Evolutionary conservation across 257 asterid genomes (phyloP), one percentile per base, ranked within the genome.

Genomic region (Eucommia ulmoides): DNA sequence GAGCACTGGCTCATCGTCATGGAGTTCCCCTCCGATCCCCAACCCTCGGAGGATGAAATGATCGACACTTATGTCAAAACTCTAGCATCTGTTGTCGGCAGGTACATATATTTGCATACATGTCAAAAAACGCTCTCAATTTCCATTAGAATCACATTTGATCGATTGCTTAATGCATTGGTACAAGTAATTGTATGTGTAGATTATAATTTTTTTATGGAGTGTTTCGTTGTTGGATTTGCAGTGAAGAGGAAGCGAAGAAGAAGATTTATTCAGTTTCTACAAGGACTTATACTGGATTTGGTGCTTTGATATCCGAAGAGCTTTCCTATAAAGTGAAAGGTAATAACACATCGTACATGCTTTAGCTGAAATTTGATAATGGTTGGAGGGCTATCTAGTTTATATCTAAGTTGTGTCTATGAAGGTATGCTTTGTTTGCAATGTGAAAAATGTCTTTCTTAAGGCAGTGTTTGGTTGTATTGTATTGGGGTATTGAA

Each of bases 161-260:
- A n/a, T n/a, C n/a, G n/a, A n/a, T n/a, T n/a, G n/a, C n/a, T n/a
- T n/a, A n/a, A n/a, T n/a, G n/a, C n/a, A n/a, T n/a, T n/a, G n/a
- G n/a, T n/a, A n/a, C n/a, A n/a, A n/a, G n/a, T n/a, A n/a, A n/a
- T n/a, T n/a, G n/a, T n/a, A n/a, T n/a, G n/a, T n/a, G n/a, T n/a
- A n/a, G n/a, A n/a, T n/a, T n/a, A n/a, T n/a, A n/a, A n/a, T n/a
- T n/a, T n/a, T n/a, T n/a, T n/a, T n/a, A n/a, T n/a, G n/a, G n/a
- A n/a, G n/a, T n/a, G n/a, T n/a, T n/a, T n/a, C n/a, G n/a, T n/a
- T n/a, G n/a, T n/a, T n/a, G n/a, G n/a, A n/a, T n/a, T 18, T 70
- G 82, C 82, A 89, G 97, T 67, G 96, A 89, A 74, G 96, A 89
- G 64, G 97, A 85, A 65, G 97, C 97, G 20, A 80, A 73, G 74